Evolutionary conservation across 202 grass and related monocot species (phyloP), one percentile per base, ranked within the genome.

Genomic region (Eragrostis tef): DNA sequence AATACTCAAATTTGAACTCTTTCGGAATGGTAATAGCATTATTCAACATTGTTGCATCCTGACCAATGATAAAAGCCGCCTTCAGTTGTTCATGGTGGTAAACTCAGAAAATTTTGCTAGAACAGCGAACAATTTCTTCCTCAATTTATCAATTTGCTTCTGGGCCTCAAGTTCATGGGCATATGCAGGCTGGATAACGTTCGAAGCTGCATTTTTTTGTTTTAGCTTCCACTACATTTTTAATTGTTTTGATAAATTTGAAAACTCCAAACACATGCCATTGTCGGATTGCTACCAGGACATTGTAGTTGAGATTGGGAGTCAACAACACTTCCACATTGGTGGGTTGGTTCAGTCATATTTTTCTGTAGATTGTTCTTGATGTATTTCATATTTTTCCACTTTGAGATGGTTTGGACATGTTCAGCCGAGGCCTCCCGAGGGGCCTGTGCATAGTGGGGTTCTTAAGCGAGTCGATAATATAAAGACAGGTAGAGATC

Each of bases 21-120:
- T 67, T 39, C 3, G 14, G 39, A 44, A 10, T 67, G 36, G 19
- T 67, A 67, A 67, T 17, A 67, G 44, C 64, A 67, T n/a, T 4
- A 21, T 67, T 67, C 39, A 67, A 21, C 64, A 9, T 44, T 67
- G 64, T n/a, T 67, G 17, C 64, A 22, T 67, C 36, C n/a, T n/a
- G n/a, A 41, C n/a, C n/a, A n/a, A n/a, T n/a, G n/a, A n/a, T n/a
- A n/a, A n/a, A n/a, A n/a, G n/a, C 66, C 13, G 66, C 41, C 42
- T 46, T 69, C 1, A 44, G 4, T 7, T 46, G 10, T 13, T 45
- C 66, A 22, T 6, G 66, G n/a, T n/a, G 10, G 10, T 69, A 19
- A 69, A 46, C n/a, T 46, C 1, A 46, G 9, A 5, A 24, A 46
- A 69, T 22, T 69, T 69, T 6, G 1, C 0, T 0, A 46, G n/a